Evolutionary conservation across 257 asterid species (phyloP).

Genomic region (Solanum dulcamara): DNA sequence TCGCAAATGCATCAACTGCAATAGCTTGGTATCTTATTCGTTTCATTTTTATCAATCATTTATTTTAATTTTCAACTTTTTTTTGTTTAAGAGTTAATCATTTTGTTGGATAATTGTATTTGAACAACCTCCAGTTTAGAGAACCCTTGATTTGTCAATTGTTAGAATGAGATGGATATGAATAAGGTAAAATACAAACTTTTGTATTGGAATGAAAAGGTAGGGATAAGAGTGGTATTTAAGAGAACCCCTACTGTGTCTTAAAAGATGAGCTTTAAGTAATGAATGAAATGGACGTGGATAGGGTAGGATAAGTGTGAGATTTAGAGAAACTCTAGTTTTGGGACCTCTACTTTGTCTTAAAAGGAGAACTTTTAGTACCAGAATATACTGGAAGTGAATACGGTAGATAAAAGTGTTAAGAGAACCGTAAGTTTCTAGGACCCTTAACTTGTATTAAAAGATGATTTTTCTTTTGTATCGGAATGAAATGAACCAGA

Average conservation of each 20-base stretch:
- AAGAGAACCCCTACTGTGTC: background rate
- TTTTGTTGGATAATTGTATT: background rate
- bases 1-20: conserved; percentile 94
- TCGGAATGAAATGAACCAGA: background rate
- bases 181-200: background rate
- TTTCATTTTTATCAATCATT: background rate
- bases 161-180: background rate
- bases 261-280: background rate
- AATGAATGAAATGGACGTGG: background rate
- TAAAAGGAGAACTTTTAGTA: background rate
- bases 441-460: background rate
- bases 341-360: background rate
- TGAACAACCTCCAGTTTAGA: too few relatives aligned
- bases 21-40: conserved; percentile 50
- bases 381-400: background rate
- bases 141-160: background rate
- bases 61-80: background rate
- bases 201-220: background rate
- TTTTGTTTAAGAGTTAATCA: background rate
- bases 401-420: background rate
- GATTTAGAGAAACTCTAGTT: background rate
- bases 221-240: background rate
- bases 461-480: background rate
- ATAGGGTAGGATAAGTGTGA: background rate
- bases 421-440: background rate